These are phyloP conservation scores for Monosporascus sp. DNA, from an alignment of 2,329 filamentous ascomycete genomes.

Conservation along the genomic window DNA sequence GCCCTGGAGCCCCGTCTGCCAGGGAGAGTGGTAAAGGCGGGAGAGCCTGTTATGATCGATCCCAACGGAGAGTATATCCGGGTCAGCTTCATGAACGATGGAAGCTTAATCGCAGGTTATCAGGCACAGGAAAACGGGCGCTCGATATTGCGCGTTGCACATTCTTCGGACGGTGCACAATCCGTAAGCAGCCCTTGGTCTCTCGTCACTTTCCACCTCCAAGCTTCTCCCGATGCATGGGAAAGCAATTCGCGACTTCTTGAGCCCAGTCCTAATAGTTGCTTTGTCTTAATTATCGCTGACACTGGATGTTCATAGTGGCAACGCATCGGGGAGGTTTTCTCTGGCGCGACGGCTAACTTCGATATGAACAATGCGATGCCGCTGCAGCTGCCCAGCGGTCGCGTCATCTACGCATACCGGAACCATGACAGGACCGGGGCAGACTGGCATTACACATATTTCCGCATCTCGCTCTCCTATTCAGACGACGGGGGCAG, in stretches of 20 bases:
- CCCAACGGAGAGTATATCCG: conserved; percentile 23
- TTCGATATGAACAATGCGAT: conserved; percentile 29
- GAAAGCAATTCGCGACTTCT: too few relatives aligned
- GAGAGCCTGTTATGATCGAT: conserved; percentile 20
- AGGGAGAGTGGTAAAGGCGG: conserved; percentile 16
- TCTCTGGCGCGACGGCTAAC: conserved; percentile 12
- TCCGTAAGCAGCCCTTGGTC: conserved; percentile 6
- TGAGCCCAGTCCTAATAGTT: background rate
- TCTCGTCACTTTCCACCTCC: too few relatives aligned
- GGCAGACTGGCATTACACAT: conserved; percentile 17
- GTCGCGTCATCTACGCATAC: conserved; percentile 31
- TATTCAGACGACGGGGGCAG: conserved; percentile 35
- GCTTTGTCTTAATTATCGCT: background rate
- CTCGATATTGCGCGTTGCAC: conserved; percentile 17
- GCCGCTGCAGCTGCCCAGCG: conserved; percentile 28
- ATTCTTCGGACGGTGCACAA: conserved; percentile 21
- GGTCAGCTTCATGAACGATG: conserved; percentile 20
- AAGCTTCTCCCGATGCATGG: too few relatives aligned
- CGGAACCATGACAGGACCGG: conserved; percentile 27
- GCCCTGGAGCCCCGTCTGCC: conserved; percentile 9
- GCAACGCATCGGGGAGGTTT: conserved; percentile 20
- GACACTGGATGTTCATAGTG: conserved; percentile 8
- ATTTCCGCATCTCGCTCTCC: conserved; percentile 37
- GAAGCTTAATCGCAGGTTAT: conserved; percentile 24
- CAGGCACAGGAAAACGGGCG: conserved; percentile 15